Evolutionary conservation across 2,329 filamentous ascomycete genomes (phyloP).

Genomic region (Emmonsiellopsis sp.): DNA sequence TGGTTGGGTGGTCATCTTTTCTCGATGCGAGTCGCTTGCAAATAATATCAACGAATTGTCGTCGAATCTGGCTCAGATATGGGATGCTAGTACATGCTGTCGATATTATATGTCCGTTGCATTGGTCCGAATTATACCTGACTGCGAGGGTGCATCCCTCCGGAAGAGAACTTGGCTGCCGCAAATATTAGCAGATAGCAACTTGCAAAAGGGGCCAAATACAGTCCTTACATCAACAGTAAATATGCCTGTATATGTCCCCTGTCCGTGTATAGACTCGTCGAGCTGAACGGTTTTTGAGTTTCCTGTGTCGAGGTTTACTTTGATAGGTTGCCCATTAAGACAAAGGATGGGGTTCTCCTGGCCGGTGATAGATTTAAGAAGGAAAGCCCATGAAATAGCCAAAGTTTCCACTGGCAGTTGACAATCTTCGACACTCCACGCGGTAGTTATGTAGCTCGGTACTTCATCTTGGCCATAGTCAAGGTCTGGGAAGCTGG

Average conservation of each 20-base stretch:
- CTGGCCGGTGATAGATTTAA: constrained; percentile 24
- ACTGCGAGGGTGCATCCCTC: constrained; percentile 16
- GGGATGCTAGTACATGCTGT: constrained; percentile 15
- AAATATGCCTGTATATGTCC: constrained; percentile 19
- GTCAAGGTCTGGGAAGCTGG: constrained; percentile 12
- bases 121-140: constrained; percentile 14
- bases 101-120: constrained; percentile 19
- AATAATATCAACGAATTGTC: constrained; percentile 21
- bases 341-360: constrained; percentile 24
- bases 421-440: constrained; percentile 3
- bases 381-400: constrained; percentile 21
- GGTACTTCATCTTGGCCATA: constrained; percentile 7
- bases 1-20: neutral
- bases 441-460: constrained; percentile 1
- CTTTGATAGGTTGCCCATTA: constrained; percentile 20
- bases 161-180: neutral
- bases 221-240: constrained; percentile 13
- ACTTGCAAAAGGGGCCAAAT: neutral
- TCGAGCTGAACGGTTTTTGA: constrained; percentile 14
- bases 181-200: neutral
- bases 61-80: constrained; percentile 21
- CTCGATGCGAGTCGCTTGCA: constrained; percentile 13
- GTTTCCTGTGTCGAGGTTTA: constrained; percentile 13
- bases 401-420: constrained; percentile 6
- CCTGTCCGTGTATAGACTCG: constrained; percentile 4